Evolutionary conservation across 345 rosid genomes (phyloP).

Genomic region (Rhizophora apiculata): DNA sequence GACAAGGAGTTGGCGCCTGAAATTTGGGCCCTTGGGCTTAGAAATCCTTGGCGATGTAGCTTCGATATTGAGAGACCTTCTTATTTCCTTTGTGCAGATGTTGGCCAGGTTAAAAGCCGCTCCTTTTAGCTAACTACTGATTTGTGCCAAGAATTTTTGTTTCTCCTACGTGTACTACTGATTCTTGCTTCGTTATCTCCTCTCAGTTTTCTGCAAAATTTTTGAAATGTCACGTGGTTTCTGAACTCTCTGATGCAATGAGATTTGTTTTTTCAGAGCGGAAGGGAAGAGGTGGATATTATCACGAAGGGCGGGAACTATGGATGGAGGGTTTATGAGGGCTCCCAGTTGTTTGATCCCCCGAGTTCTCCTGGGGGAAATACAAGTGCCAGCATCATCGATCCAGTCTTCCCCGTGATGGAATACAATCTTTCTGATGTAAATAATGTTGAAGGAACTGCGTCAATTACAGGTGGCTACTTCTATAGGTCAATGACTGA

Average conservation of each 20-base stretch:
- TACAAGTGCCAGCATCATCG: slow-evolving; percentile 29
- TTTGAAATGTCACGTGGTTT: background rate
- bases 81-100: slow-evolving; percentile 50
- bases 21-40: slow-evolving; percentile 59
- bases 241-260: slow-evolving; percentile 23
- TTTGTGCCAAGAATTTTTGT: background rate
- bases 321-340: slow-evolving; percentile 55
- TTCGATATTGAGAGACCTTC: slow-evolving; percentile 59
- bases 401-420: slow-evolving; percentile 48
- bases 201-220: too few relatives aligned
- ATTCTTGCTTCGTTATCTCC: too few relatives aligned
- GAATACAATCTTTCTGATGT: slow-evolving; percentile 50
- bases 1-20: slow-evolving; percentile 54
- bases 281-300: background rate
- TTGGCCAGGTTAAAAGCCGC: slow-evolving; percentile 17
- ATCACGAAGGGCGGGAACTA: slow-evolving; percentile 57
- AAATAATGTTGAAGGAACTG: slow-evolving; percentile 39
- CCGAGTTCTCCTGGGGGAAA: slow-evolving; percentile 35
- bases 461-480: slow-evolving; percentile 52
- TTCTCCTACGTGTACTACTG: too few relatives aligned
- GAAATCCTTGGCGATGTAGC: slow-evolving; percentile 71
- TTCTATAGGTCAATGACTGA: slow-evolving; percentile 47
- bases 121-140: background rate
- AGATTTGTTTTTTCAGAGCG: background rate
- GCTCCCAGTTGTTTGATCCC: slow-evolving; percentile 28